A percentile compares a stretch with the other conserved stretches of the same genome.
Conservation (phyloP, 2,329 filamentous ascomycete genomes). For the Fusarium palustre region DNA sequence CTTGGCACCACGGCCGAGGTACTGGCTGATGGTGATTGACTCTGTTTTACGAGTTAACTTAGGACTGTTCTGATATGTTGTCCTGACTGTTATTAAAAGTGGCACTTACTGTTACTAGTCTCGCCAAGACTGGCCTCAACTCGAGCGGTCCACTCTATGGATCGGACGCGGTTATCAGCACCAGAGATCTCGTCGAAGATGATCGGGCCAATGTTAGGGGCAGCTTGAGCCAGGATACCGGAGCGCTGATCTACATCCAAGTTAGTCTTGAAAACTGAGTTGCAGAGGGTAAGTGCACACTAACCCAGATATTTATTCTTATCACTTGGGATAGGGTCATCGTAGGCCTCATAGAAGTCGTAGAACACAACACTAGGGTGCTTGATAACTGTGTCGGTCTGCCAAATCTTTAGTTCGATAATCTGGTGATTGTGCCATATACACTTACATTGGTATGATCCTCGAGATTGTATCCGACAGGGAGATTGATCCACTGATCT, state of each 20-base stretch:
- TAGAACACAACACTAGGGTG: conserved; percentile 17
- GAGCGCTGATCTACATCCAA: background rate
- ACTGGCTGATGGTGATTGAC: conserved; percentile 21
- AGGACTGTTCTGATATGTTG: background rate
- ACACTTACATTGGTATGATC: conserved; percentile 19
- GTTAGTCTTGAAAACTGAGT: background rate
- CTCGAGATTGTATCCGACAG: conserved; percentile 18
- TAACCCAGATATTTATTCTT: background rate
- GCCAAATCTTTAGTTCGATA: background rate
- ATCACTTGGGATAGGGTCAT: background rate
- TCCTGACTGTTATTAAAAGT: fast-evolving
- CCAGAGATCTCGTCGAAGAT: conserved; percentile 19
- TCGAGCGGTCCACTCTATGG: conserved; percentile 20
- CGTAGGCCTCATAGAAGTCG: conserved; percentile 14
- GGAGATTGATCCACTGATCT: conserved; percentile 16
- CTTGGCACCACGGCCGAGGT: conserved; percentile 18
- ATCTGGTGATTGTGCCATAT: fast-evolving
- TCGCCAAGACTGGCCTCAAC: conserved; percentile 13
- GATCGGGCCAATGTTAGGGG: conserved; percentile 15
- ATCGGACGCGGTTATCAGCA: conserved; percentile 7
- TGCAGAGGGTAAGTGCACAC: background rate
- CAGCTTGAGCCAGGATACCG: conserved; percentile 14
- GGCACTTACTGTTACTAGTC: conserved; percentile 11
- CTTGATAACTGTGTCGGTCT: conserved; percentile 15
- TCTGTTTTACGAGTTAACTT: background rate